These are phyloP conservation scores for Lepidium africanum DNA, from an alignment of 345 rosid species.

Conservation along the genomic window DNA sequence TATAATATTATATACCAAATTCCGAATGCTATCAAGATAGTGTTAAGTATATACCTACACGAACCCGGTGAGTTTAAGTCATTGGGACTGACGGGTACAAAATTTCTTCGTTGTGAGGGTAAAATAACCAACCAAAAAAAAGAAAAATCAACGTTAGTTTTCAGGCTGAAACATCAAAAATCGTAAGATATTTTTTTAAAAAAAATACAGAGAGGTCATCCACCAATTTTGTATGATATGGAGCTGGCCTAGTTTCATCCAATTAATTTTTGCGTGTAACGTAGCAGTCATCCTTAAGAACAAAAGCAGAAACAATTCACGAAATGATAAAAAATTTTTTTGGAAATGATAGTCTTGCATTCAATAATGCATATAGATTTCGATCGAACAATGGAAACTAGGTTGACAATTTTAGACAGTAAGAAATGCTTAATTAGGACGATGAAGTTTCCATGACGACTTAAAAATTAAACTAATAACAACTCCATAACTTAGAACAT, in stretches of 20 bases:
- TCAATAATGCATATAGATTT: background rate
- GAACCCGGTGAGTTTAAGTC: constrained; percentile 84
- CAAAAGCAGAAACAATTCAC: background rate
- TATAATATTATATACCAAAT: too few species aligned
- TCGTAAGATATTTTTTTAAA: background rate
- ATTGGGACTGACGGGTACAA: constrained; percentile 81
- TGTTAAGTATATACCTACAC: constrained; percentile 51
- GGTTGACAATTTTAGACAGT: background rate
- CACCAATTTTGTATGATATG: constrained; percentile 66
- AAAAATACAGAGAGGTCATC: background rate
- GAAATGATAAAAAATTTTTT: background rate
- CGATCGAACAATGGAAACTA: background rate
- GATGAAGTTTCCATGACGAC: background rate
- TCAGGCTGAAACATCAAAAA: background rate
- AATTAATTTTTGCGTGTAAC: constrained; percentile 71
- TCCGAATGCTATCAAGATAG: too few species aligned
- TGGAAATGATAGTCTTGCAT: background rate
- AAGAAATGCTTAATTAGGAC: constrained; percentile 3
- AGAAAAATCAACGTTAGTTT: background rate
- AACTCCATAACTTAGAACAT: background rate
- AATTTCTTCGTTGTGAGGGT: constrained; percentile 67
- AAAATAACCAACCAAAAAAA: background rate
- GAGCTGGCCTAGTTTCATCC: constrained; percentile 64
- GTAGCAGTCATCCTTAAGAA: constrained; percentile 82
- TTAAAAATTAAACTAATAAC: background rate